phyloP scores from a whole-genome alignment of 2,329 filamentous ascomycete species.

The Diplodia intermedia region DNA sequence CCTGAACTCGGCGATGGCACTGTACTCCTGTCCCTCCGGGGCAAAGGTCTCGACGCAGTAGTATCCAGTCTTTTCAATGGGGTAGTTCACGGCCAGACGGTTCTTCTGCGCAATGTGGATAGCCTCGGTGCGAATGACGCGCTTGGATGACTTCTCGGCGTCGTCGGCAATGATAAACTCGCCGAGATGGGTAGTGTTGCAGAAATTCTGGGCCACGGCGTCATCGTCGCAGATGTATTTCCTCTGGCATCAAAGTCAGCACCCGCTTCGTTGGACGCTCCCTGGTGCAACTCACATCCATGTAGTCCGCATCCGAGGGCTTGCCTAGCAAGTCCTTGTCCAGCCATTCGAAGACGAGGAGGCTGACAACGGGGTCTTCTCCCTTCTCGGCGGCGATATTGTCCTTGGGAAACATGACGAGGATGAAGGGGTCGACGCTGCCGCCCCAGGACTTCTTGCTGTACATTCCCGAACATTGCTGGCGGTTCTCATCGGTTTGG shows the following conservation, averaged over 20 bases:
- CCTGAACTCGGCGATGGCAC: slow-evolving; percentile 85
- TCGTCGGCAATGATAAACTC: slow-evolving; percentile 83
- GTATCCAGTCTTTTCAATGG: slow-evolving; percentile 88
- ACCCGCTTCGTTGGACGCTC: slow-evolving; percentile 35
- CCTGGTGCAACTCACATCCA: slow-evolving; percentile 39
- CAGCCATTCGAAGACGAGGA: slow-evolving; percentile 93
- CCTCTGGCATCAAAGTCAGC: slow-evolving; percentile 52
- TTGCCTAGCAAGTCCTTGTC: slow-evolving; percentile 82
- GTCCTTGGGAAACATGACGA: slow-evolving; percentile 76
- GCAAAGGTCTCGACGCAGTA: slow-evolving; percentile 87
- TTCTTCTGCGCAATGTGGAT: slow-evolving; percentile 75
- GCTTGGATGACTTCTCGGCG: slow-evolving; percentile 73
- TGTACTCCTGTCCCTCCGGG: slow-evolving; percentile 73
- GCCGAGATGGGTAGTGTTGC: slow-evolving; percentile 78
- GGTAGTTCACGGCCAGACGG: slow-evolving; percentile 77
- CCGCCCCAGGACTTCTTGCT: slow-evolving; percentile 88
- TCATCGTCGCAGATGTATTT: slow-evolving; percentile 78
- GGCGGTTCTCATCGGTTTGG: slow-evolving; percentile 70
- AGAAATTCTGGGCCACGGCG: slow-evolving; percentile 72
- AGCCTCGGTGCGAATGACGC: slow-evolving; percentile 77
- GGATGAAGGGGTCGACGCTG: slow-evolving; percentile 85
- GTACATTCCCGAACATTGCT: slow-evolving; percentile 95
- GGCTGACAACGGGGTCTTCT: slow-evolving; percentile 76
- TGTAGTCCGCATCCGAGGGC: slow-evolving; percentile 47
- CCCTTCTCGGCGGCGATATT: slow-evolving; percentile 44